These are phyloP conservation scores for Starmerella sp. DNA, from an alignment of 805 yeast species.

Conservation along the genomic window DNA sequence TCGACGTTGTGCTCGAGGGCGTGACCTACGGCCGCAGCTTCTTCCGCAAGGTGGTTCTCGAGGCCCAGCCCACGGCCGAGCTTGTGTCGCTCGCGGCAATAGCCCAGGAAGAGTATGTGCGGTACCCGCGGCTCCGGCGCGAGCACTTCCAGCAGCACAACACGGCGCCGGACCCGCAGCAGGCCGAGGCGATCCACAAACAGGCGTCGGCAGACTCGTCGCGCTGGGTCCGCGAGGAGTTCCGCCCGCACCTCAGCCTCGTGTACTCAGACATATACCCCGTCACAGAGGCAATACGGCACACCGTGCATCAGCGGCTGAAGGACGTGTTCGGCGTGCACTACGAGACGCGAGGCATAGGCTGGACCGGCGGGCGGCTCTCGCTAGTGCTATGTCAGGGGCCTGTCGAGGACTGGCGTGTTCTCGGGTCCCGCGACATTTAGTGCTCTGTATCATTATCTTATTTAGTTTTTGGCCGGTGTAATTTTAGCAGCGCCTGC, in stretches of 20 bases:
- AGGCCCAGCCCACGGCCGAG: conserved; percentile 37
- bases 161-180: conserved; percentile 17
- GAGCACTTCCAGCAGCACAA: conserved; percentile 4
- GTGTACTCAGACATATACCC: conserved; percentile 57
- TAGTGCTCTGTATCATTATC: neutral
- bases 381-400: conserved; percentile 63
- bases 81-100: conserved; percentile 40
- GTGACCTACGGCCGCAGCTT: conserved; percentile 39
- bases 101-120: conserved; percentile 30
- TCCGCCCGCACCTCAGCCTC: conserved; percentile 62
- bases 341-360: conserved; percentile 32
- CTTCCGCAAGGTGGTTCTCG: conserved; percentile 45
- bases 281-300: conserved; percentile 52
- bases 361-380: conserved; percentile 61
- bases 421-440: conserved; percentile 36
- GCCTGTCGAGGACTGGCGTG: conserved; percentile 57
- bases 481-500: neutral
- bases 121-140: conserved; percentile 20
- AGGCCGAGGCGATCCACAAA: conserved; percentile 18
- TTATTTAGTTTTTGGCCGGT: neutral
- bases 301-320: conserved; percentile 53
- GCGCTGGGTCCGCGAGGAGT: conserved; percentile 47
- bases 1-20: conserved; percentile 35
- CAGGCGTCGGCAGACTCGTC: conserved; percentile 38
- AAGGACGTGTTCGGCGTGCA: conserved; percentile 50